Evolutionary conservation across 495 filamentous ascomycete genomes (phyloP).

Genomic region (Pyrenula aspistea): DNA sequence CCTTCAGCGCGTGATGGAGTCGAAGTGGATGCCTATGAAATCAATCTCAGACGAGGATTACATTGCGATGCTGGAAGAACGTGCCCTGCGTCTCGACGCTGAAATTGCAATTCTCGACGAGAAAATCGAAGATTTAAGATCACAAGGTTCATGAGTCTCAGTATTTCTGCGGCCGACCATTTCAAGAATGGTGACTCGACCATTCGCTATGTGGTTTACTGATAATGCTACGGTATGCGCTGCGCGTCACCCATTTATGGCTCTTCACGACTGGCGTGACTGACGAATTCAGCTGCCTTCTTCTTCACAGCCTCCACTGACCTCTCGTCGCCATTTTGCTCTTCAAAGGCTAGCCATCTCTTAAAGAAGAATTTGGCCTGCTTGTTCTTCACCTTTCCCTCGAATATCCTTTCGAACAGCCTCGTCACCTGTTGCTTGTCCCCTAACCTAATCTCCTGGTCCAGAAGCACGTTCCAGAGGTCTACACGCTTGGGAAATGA

Average conservation of each 20-base stretch:
- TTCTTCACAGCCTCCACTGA: slow-evolving; percentile 59
- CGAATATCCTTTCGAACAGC: slow-evolving; percentile 68
- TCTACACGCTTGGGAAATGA: slow-evolving; percentile 82
- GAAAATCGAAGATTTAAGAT: slow-evolving; percentile 40
- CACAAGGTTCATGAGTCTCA: neutral
- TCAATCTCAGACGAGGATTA: slow-evolving; percentile 71
- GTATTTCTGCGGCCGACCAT: too few species aligned
- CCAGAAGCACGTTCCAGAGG: slow-evolving; percentile 82
- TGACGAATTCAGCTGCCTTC: slow-evolving; percentile 34
- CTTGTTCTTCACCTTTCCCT: slow-evolving; percentile 48
- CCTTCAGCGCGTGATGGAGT: slow-evolving; percentile 39
- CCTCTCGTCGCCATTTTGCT: slow-evolving; percentile 58
- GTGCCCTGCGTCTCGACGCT: slow-evolving; percentile 63
- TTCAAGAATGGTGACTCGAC: too few species aligned
- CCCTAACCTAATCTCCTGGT: slow-evolving; percentile 64
- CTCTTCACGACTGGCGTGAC: neutral
- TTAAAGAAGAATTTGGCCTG: slow-evolving; percentile 74
- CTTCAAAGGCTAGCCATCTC: slow-evolving; percentile 73
- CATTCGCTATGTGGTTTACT: too few species aligned
- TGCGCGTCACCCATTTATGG: too few species aligned
- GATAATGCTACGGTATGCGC: too few species aligned
- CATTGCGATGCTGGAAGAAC: slow-evolving; percentile 59
- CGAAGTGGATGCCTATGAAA: slow-evolving; percentile 75
- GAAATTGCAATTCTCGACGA: slow-evolving; percentile 84
- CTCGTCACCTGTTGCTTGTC: slow-evolving; percentile 55